These are phyloP conservation scores for Colletotrichum echinochloae DNA, from an alignment of 2,329 filamentous ascomycete species.

Conservation along the genomic window DNA sequence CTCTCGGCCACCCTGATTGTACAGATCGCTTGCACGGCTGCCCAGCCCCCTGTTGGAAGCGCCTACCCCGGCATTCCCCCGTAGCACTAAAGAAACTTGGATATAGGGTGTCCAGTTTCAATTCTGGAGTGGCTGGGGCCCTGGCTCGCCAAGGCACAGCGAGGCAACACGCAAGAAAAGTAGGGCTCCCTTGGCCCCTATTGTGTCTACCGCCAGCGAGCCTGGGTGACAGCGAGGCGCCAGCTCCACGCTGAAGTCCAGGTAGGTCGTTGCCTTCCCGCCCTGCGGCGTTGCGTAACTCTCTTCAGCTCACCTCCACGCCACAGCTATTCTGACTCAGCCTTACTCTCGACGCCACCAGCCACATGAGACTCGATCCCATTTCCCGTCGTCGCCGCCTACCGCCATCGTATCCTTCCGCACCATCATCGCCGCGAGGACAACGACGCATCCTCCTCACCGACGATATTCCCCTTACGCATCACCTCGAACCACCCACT, in stretches of 20 bases:
- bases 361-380: background rate
- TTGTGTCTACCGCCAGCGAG: conserved; percentile 33
- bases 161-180: conserved; percentile 10
- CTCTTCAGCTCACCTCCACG: background rate
- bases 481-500: conserved; percentile 33
- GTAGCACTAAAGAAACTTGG: conserved; percentile 18
- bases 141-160: conserved; percentile 6
- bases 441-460: background rate
- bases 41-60: conserved; percentile 12
- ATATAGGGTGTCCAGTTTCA: conserved; percentile 28
- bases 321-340: conserved; percentile 7
- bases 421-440: background rate
- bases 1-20: conserved; percentile 32
- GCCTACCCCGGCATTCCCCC: conserved; percentile 2
- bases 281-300: conserved; percentile 32
- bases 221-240: conserved; percentile 5
- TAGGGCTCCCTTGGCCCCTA: conserved; percentile 37
- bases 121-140: conserved; percentile 31
- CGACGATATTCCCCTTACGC: background rate
- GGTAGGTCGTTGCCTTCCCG: background rate
- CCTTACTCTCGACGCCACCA: conserved; percentile 1
- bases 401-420: background rate
- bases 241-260: conserved; percentile 23
- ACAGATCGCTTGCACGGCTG: conserved; percentile 11
- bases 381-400: background rate